phyloP scores from a whole-genome alignment of 179 eudicot genomes.

The Beta macrorhiza region DNA sequence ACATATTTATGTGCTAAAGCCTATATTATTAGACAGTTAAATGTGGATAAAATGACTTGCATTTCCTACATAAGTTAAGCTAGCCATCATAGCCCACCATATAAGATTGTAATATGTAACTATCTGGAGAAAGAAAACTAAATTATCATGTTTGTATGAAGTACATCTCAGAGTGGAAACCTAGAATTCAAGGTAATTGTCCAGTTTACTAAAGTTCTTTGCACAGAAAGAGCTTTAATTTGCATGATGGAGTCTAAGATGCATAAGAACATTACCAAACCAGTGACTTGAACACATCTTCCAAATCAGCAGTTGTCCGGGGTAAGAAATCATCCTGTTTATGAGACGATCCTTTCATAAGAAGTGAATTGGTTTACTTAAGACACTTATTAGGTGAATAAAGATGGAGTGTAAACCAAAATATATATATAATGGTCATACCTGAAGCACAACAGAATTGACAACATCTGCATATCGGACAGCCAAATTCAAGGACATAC shows the following conservation, averaged over 20 bases:
- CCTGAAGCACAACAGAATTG: conserved; percentile 91
- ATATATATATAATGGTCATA: conserved; percentile 24
- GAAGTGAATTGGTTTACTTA: not conserved
- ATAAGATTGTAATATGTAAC: not conserved
- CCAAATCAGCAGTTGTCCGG: conserved; percentile 81
- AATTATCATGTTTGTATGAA: not conserved
- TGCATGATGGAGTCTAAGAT: conserved; percentile 34
- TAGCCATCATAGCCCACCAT: not conserved
- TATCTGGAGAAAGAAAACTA: not conserved
- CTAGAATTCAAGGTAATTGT: not conserved
- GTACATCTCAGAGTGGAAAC: not conserved
- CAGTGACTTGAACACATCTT: conserved; percentile 74
- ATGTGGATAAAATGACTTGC: not conserved
- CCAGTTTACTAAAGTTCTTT: not conserved
- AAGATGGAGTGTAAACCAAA: not conserved
- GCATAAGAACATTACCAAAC: conserved; percentile 76
- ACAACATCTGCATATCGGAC: conserved; percentile 90
- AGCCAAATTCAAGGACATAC: conserved; percentile 83
- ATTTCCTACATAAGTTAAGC: not conserved
- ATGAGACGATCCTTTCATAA: conserved; percentile 12
- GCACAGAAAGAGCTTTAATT: not conserved
- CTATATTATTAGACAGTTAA: not conserved
- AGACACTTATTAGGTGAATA: not conserved
- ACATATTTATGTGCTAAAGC: conserved; percentile 9
- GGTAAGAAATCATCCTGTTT: conserved; percentile 62